Evolutionary conservation across 169 alveolate genomes (phyloP).

Genomic region (Plasmodium gaboni): DNA sequence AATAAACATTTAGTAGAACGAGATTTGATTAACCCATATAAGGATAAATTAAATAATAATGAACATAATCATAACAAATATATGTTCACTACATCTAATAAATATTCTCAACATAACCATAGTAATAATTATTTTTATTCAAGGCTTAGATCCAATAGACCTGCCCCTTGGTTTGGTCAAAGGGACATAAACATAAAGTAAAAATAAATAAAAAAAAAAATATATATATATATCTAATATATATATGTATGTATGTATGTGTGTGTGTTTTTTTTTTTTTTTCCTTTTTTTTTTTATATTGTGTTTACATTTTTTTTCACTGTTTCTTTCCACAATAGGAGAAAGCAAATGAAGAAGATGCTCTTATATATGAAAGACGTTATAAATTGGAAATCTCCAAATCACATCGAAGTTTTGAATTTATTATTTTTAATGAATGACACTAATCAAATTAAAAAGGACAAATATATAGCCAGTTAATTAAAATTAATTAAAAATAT

Average conservation of each 20-base stretch:
- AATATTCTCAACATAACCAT: background rate
- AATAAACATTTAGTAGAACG: slow-evolving; percentile 51
- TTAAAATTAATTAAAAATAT: background rate
- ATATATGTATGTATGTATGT: background rate
- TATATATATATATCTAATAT: slow-evolving; percentile 1
- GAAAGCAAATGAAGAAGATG: slow-evolving; percentile 72
- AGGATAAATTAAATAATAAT: slow-evolving; percentile 7
- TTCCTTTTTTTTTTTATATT: background rate
- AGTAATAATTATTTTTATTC: background rate
- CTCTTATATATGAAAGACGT: slow-evolving; percentile 67
- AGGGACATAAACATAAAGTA: slow-evolving; percentile 57
- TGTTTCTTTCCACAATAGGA: slow-evolving; percentile 11
- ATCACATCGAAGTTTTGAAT: slow-evolving; percentile 34
- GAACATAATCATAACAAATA: background rate
- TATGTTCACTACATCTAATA: background rate
- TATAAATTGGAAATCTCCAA: slow-evolving; percentile 52
- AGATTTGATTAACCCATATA: slow-evolving; percentile 46
- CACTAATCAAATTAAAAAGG: background rate
- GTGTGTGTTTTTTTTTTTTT: background rate
- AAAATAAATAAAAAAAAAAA: background rate
- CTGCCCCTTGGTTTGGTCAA: slow-evolving; percentile 58
- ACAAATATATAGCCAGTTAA: background rate
- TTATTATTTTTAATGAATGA: slow-evolving; percentile 49
- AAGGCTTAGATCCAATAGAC: background rate
- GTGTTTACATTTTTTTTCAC: background rate